Conservation (phyloP, 148 eudicot genomes). For the Nepenthes mirabilis region DNA sequence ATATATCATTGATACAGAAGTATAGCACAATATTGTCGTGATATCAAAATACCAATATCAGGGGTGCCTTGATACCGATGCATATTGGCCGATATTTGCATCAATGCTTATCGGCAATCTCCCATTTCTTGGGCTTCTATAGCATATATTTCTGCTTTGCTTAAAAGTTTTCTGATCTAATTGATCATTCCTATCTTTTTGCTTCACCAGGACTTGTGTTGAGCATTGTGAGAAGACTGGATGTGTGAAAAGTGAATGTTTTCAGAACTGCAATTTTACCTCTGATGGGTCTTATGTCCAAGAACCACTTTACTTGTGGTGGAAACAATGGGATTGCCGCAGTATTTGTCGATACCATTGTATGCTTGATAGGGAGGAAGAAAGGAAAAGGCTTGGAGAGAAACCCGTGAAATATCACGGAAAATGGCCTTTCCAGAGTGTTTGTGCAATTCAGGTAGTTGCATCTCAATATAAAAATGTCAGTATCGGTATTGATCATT, state of each 20-base stretch:
- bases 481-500: neutral
- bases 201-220: slow-evolving; percentile 39
- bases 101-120: no score
- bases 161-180: slow-evolving; percentile 5
- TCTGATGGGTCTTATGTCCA: slow-evolving; percentile 52
- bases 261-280: slow-evolving; percentile 42
- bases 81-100: no score
- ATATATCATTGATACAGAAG: no score
- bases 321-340: slow-evolving; percentile 63
- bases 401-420: slow-evolving; percentile 50
- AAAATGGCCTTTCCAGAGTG: slow-evolving; percentile 51
- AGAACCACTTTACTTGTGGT: slow-evolving; percentile 46
- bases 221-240: slow-evolving; percentile 53
- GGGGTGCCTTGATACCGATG: no score
- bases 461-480: neutral
- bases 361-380: slow-evolving; percentile 47
- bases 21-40: no score
- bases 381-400: slow-evolving; percentile 28
- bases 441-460: slow-evolving; percentile 46
- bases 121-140: neutral
- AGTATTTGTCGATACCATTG: slow-evolving; percentile 53
- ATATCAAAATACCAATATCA: no score
- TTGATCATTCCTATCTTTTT: neutral
- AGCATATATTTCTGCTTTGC: no score
- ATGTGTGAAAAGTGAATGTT: slow-evolving; percentile 38